Conservation (phyloP, 306 rosid genomes). For the Leucaena leucocephala region DNA sequence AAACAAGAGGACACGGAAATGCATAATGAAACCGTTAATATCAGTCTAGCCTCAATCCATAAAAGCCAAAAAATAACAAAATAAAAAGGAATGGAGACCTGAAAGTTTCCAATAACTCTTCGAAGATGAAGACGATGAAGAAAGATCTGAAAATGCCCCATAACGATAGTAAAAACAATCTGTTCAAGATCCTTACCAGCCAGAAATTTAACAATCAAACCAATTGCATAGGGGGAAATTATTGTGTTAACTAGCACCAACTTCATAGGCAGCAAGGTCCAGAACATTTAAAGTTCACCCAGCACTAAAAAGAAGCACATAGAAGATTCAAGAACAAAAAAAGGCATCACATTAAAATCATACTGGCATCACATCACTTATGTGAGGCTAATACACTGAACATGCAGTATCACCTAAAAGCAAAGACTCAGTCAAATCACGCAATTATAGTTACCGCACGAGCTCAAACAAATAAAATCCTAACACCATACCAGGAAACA, state of each 20-base stretch:
- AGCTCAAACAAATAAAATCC: constrained; percentile 21
- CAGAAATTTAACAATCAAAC: constrained; percentile 6
- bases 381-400: background rate
- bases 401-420: background rate
- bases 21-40: constrained; percentile 22
- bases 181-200: constrained; percentile 17
- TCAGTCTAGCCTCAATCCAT: constrained; percentile 5
- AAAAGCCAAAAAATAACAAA: background rate
- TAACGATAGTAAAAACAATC: background rate
- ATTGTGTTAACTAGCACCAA: background rate
- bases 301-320: background rate
- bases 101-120: constrained; percentile 1
- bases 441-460: background rate
- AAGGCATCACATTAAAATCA: background rate
- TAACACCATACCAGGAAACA: background rate
- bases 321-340: background rate
- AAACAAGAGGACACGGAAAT: constrained; percentile 13
- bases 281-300: background rate
- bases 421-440: background rate
- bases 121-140: background rate
- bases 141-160: too few relatives aligned
- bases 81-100: background rate
- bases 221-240: background rate
- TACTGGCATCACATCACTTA: background rate
- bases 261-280: constrained; percentile 20